A percentile compares a stretch with the other conserved stretches of the same genome.
phyloP scores from a whole-genome alignment of 768 basidiomycete species.

The Termitomyces sp. region DNA sequence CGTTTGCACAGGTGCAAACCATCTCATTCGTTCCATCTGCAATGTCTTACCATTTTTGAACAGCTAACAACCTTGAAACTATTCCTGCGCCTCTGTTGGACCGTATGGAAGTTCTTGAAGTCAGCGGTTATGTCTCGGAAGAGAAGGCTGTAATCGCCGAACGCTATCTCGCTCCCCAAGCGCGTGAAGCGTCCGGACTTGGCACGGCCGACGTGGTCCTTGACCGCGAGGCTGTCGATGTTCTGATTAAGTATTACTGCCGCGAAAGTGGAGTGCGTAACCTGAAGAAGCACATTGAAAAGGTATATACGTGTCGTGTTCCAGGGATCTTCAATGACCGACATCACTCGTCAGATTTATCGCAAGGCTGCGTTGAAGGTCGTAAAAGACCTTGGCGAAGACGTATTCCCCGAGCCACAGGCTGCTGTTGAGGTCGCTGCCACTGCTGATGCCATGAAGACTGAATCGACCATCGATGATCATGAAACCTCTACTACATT shows the following conservation, averaged over 20 bases:
- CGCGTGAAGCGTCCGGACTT: slow-evolving; percentile 85
- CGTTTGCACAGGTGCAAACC: slow-evolving; percentile 66
- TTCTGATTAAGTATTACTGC: slow-evolving; percentile 94
- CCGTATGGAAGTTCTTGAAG: slow-evolving; percentile 95
- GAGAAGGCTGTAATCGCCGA: slow-evolving; percentile 88
- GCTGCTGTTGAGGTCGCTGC: slow-evolving; percentile 11
- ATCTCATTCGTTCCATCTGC: background rate
- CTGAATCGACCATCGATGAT: slow-evolving; percentile 36
- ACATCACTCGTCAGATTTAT: slow-evolving; percentile 61
- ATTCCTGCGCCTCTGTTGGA: slow-evolving; percentile 92
- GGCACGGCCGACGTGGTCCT: slow-evolving; percentile 79
- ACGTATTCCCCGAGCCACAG: slow-evolving; percentile 68
- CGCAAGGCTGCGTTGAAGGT: slow-evolving; percentile 92
- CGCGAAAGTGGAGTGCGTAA: slow-evolving; percentile 96
- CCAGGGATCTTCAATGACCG: background rate
- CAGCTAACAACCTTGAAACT: slow-evolving; percentile 85
- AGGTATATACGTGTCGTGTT: slow-evolving; percentile 50
- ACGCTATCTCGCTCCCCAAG: slow-evolving; percentile 87
- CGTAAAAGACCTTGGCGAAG: slow-evolving; percentile 86
- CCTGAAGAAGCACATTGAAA: slow-evolving; percentile 98
- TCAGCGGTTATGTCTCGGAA: slow-evolving; percentile 90
- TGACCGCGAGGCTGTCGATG: slow-evolving; percentile 71
- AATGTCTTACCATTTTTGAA: background rate
- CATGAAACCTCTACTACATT: slow-evolving; percentile 21
- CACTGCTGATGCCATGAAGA: slow-evolving; percentile 11